These are phyloP conservation scores for Fragaria iinumae DNA, from an alignment of 306 rosid genomes.

Conservation along the genomic window DNA sequence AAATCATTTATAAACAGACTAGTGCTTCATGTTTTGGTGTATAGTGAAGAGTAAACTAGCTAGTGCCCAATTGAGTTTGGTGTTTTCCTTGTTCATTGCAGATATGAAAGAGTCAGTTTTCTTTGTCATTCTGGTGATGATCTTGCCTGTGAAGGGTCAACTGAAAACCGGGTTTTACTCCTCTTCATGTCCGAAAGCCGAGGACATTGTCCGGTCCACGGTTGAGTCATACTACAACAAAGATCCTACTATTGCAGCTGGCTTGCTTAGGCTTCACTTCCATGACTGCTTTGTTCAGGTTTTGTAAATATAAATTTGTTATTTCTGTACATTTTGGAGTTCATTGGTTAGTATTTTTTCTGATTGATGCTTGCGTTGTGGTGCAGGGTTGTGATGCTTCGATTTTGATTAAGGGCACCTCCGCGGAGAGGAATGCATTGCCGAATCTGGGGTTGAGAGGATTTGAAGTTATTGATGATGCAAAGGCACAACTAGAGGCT, in stretches of 20 bases:
- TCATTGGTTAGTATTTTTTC: too few relatives aligned
- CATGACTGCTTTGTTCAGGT: conserved; percentile 60
- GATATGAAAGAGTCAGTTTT: conserved; percentile 33
- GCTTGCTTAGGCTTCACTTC: conserved; percentile 68
- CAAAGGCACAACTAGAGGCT: conserved; percentile 58
- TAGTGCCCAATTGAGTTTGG: conserved; percentile 1
- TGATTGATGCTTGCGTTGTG: not conserved
- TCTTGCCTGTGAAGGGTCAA: conserved; percentile 41
- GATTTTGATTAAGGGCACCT: conserved; percentile 39
- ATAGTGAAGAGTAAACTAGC: conserved; percentile 14
- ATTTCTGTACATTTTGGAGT: not conserved
- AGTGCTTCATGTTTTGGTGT: conserved; percentile 19
- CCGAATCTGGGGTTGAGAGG: conserved; percentile 66
- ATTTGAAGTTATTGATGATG: conserved; percentile 72
- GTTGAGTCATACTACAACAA: conserved; percentile 52
- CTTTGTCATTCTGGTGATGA: conserved; percentile 37
- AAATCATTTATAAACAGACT: conserved; percentile 31
- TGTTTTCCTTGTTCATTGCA: not conserved
- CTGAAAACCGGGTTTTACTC: conserved; percentile 60
- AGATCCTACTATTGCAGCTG: conserved; percentile 60
- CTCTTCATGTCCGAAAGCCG: conserved; percentile 60
- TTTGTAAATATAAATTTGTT: not conserved
- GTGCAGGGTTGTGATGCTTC: conserved; percentile 69
- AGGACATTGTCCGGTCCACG: conserved; percentile 54
- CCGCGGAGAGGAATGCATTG: conserved; percentile 50